These are phyloP conservation scores for Chamaecrista fasciculata DNA, from an alignment of 306 rosid genomes.

Conservation along the genomic window DNA sequence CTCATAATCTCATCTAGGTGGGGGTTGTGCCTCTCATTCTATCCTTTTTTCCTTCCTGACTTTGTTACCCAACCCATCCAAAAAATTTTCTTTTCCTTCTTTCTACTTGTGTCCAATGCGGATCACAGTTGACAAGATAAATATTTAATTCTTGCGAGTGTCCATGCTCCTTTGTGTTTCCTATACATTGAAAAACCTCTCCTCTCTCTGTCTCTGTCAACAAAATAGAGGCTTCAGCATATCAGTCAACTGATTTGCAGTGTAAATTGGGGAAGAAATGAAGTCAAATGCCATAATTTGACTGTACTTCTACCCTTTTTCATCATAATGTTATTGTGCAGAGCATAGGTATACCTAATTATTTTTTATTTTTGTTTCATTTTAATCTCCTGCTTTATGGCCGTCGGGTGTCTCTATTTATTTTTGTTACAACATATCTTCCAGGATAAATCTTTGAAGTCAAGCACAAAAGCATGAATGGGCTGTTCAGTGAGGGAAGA, in stretches of 20 bases:
- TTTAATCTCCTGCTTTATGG: background rate
- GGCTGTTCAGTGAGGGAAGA: slow-evolving; percentile 24
- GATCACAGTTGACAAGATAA: background rate
- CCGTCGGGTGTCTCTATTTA: background rate
- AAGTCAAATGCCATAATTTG: background rate
- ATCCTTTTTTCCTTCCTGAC: no score
- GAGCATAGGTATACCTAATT: background rate
- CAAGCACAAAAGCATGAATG: slow-evolving; percentile 23
- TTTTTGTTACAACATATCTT: slow-evolving; percentile 20
- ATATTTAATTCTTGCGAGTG: background rate
- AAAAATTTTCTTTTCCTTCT: no score
- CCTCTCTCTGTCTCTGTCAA: background rate
- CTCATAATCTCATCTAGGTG: no score
- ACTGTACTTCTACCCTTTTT: background rate
- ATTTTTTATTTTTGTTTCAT: background rate
- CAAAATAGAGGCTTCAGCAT: background rate
- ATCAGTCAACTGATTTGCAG: background rate
- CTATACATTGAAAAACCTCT: background rate
- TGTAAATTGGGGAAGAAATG: background rate
- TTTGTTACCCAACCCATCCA: background rate
- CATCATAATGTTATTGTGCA: background rate
- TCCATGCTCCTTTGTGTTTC: background rate
- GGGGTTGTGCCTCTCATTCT: no score
- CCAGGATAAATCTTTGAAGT: slow-evolving; percentile 38
- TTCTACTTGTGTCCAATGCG: background rate